phyloP scores from a whole-genome alignment of 1,284 basidiomycete genomes.

The Xerocomus nothofagi region DNA sequence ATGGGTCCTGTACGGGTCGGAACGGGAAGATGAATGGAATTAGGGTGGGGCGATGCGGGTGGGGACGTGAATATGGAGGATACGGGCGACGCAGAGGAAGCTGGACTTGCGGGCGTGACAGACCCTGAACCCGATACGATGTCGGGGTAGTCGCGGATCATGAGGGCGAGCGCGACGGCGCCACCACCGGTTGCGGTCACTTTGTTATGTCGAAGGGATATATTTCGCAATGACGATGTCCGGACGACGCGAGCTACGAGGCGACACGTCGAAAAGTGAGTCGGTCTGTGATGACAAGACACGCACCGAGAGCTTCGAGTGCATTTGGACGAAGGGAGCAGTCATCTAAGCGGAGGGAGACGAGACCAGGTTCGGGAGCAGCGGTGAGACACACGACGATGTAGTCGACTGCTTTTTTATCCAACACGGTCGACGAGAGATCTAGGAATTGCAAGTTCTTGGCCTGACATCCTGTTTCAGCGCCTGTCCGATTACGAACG shows the following conservation, averaged over 20 bases:
- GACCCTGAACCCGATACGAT: conserved; percentile 43
- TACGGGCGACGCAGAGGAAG: conserved; percentile 18
- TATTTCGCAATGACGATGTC: conserved; percentile 78
- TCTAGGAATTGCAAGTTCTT: conserved; percentile 81
- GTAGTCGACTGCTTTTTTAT: conserved; percentile 83
- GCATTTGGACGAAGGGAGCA: conserved; percentile 71
- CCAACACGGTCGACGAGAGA: conserved; percentile 83
- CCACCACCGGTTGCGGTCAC: conserved; percentile 83
- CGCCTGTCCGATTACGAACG: not conserved
- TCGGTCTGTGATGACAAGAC: not conserved
- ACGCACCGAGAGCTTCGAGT: conserved; percentile 76
- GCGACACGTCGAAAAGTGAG: not conserved
- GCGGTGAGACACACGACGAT: conserved; percentile 68
- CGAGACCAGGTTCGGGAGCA: conserved; percentile 58
- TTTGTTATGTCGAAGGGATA: conserved; percentile 84
- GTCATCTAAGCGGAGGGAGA: conserved; percentile 83
- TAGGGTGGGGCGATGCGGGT: conserved; percentile 17
- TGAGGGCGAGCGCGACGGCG: conserved; percentile 88
- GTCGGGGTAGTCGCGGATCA: conserved; percentile 94
- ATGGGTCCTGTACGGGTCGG: conserved; percentile 44
- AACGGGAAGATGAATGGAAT: conserved; percentile 32
- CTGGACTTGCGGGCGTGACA: conserved; percentile 3
- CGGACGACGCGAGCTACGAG: conserved; percentile 74
- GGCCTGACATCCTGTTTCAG: conserved; percentile 47
- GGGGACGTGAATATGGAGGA: conserved; percentile 23